phyloP scores from a whole-genome alignment of 2,329 filamentous ascomycete species.

The Alternaria sp. region DNA sequence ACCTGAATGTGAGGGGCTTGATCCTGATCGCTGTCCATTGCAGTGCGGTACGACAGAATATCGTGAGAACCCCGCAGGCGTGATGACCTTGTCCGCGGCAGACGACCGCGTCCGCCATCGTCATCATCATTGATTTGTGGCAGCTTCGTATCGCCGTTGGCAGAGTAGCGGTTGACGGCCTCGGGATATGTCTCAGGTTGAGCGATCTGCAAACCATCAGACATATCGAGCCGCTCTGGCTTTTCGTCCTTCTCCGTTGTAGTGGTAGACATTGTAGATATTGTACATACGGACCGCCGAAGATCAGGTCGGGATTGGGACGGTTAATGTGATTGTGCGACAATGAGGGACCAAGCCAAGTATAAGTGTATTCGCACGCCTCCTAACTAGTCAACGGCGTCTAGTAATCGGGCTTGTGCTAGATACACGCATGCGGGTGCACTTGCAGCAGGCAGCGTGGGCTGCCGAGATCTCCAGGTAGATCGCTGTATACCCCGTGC shows the following conservation, averaged over 20 bases:
- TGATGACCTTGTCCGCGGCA: neutral
- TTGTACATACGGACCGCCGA: neutral
- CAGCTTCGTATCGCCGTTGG: slow-evolving; percentile 4
- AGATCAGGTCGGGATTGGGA: neutral
- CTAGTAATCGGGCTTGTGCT: neutral
- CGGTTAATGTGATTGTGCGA: neutral
- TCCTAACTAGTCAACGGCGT: neutral
- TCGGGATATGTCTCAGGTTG: slow-evolving; percentile 7
- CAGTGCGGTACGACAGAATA: neutral
- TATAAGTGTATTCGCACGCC: neutral
- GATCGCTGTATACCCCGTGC: neutral
- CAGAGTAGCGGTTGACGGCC: neutral
- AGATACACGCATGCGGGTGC: neutral
- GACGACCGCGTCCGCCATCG: neutral
- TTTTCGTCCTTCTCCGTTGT: neutral
- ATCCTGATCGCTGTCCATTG: neutral
- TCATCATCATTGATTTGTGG: neutral
- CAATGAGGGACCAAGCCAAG: neutral
- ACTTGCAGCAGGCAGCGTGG: neutral
- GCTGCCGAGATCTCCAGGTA: neutral
- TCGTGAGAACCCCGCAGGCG: slow-evolving; percentile 1
- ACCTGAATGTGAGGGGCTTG: neutral
- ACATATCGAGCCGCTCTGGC: neutral
- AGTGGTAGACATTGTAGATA: neutral
- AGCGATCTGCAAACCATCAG: slow-evolving; percentile 9